Evolutionary conservation across 495 filamentous ascomycete species (phyloP).

Genomic region (Penicillium lividum): DNA sequence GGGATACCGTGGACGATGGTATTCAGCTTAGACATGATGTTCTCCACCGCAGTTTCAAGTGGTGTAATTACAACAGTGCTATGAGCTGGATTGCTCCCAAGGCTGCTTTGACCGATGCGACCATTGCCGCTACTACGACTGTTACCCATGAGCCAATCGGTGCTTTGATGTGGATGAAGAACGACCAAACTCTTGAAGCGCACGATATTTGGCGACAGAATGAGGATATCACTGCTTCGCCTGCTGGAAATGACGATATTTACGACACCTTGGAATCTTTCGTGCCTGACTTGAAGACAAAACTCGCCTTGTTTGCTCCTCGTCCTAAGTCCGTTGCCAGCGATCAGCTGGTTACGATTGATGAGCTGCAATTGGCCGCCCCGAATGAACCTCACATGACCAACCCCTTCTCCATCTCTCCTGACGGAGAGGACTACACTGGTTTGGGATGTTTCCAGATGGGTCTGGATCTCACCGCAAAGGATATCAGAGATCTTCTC

Average conservation of each 20-base stretch:
- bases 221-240: background rate
- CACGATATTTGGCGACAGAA: conserved; percentile 6
- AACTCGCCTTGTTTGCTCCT: conserved; percentile 5
- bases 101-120: conserved; percentile 5
- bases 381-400: conserved; percentile 3
- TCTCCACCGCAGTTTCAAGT: conserved; percentile 5
- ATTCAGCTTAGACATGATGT: conserved; percentile 2
- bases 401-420: conserved; percentile 9
- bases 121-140: background rate
- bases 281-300: conserved; percentile 1
- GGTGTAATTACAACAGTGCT: conserved; percentile 7
- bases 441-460: conserved; percentile 7
- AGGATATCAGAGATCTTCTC: conserved; percentile 7
- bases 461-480: conserved; percentile 1
- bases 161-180: conserved; percentile 11
- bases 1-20: conserved; percentile 6
- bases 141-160: conserved; percentile 2
- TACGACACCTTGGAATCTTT: conserved; percentile 1
- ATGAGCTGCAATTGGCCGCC: conserved; percentile 1
- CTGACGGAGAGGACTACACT: conserved; percentile 4
- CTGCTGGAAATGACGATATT: background rate
- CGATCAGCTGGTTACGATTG: background rate
- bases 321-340: background rate
- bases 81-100: conserved; percentile 9
- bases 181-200: conserved; percentile 1